Evolutionary conservation across 441 rosid genomes (phyloP).

Genomic region (Breynia disticha): DNA sequence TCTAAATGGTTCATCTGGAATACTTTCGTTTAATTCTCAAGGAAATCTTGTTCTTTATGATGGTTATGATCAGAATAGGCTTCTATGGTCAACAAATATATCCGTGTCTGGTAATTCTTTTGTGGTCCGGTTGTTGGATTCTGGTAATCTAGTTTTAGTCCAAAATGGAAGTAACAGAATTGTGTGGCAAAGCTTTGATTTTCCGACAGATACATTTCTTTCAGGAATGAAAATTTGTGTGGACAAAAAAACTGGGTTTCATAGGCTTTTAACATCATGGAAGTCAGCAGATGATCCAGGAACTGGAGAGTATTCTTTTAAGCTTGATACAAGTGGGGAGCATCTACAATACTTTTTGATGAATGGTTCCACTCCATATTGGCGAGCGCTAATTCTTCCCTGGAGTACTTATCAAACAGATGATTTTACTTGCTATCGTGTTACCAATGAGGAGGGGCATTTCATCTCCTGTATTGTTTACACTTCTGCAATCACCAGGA

Average conservation of each 20-base stretch:
- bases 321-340: conserved; percentile 10
- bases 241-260: conserved; percentile 5
- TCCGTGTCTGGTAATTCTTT: neutral
- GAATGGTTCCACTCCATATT: neutral
- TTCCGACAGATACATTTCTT: conserved; percentile 12
- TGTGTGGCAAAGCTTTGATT: conserved; percentile 22
- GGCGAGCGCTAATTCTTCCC: conserved; percentile 11
- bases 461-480: neutral
- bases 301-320: conserved; percentile 1
- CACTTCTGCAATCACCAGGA: neutral
- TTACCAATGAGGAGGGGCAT: conserved; percentile 1
- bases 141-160: conserved; percentile 15
- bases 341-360: conserved; percentile 6
- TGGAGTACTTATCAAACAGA: neutral
- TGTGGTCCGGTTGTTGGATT: conserved; percentile 10
- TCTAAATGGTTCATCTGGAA: conserved; percentile 5
- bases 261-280: conserved; percentile 8
- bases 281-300: conserved; percentile 15
- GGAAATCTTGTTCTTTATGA: conserved; percentile 13
- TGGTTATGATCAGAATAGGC: neutral
- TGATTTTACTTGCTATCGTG: neutral
- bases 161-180: neutral
- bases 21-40: neutral
- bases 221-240: conserved; percentile 15
- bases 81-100: conserved; percentile 14